Base-by-base conservation (phyloP, 495 filamentous ascomycete genomes). In the Chlorociboria aeruginascens region DNA sequence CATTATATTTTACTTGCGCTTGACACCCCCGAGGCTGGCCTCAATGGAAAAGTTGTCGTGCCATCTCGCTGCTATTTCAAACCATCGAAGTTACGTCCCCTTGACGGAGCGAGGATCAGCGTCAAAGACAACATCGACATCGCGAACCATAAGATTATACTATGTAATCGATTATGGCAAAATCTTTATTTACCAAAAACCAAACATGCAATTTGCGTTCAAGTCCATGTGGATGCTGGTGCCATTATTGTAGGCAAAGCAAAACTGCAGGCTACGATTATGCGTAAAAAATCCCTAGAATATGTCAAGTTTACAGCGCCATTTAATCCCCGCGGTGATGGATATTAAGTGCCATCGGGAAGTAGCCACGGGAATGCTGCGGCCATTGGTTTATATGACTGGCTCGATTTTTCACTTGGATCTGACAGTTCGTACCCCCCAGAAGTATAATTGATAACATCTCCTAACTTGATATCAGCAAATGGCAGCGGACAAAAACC, bases 121-220 rank as follows among this genome's bases (percentile, higher is more conserved):
- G 63, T 81, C 47, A 83, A 83, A 59, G 78, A 81, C 50, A 72
- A 78, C 39, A 76, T 71, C 57, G 64, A 74, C 28, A 54, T 82
- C 12, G 65, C 66, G 0, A 76, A 77, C 3, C 55, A 76, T 0
- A 68, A 69, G 44, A 73, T 68, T 0, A 70, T 69, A 32, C 64
- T 72, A 46, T 70, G 76, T 31, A 77, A 77, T 53, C 62, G 72
- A 8, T 72, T 72, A 4, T 77, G 66, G 64, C 69, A 75, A 38
- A 56, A 69, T 13, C 57, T 76, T 0, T 80, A 73, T 45, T 65
- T 68, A 0, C 50, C 70, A 1, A 62, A 61, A 20, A 68, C 63
- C 13, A 55, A 45, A 7, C 77, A 68, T 2, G 72, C 70, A 0
- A 49, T 69, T 0, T 61, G 68, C 8, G 64, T 82, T 1, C 67